Conservation (phyloP, 75 land plant genomes). For the Cryptomeria japonica region DNA sequence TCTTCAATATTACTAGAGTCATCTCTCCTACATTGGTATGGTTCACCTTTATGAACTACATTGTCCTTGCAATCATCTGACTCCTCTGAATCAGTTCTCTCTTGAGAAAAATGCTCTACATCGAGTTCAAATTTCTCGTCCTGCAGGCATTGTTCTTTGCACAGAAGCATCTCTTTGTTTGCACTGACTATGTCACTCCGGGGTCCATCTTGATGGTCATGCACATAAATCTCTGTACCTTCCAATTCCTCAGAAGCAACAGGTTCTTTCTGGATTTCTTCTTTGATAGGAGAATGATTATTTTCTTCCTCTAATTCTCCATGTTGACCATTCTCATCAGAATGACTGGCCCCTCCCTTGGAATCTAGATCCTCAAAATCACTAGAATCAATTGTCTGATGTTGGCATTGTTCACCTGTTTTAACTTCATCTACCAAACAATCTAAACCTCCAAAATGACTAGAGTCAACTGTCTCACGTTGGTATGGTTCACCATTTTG, state of each 20-base stretch:
- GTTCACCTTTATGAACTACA: not conserved
- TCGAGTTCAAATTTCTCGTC: no score
- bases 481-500: not conserved
- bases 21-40: no score
- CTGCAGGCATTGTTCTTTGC: no score
- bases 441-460: not conserved
- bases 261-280: not conserved
- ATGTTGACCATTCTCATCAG: not conserved
- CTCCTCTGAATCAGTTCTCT: not conserved
- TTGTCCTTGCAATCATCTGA: not conserved
- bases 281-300: not conserved
- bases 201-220: not conserved
- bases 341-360: not conserved
- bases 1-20: no score
- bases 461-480: not conserved
- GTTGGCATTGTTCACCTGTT: not conserved
- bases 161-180: not conserved
- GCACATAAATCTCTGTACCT: not conserved
- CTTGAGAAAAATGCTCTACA: not conserved
- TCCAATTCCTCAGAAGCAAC: not conserved
- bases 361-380: not conserved
- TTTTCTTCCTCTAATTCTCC: not conserved
- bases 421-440: not conserved
- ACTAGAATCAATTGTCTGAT: no score
- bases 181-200: not conserved